These are phyloP conservation scores for Boletus tomentosulus DNA, from an alignment of 768 basidiomycete species.

Conservation along the genomic window DNA sequence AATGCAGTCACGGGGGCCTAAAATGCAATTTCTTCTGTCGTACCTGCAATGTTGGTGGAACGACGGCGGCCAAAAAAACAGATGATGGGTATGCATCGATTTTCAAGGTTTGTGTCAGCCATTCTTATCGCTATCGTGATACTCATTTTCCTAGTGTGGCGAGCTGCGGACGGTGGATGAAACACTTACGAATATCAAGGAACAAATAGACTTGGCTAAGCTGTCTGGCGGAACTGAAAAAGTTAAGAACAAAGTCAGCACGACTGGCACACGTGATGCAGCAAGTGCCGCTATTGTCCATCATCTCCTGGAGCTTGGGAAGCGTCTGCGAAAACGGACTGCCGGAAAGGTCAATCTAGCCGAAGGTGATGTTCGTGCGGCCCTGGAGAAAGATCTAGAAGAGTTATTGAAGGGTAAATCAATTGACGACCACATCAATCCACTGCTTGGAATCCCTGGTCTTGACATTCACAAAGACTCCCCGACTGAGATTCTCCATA, in stretches of 20 bases:
- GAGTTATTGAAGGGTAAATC: background rate
- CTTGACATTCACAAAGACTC: constrained; percentile 28
- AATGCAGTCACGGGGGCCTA: constrained; percentile 31
- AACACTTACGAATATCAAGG: no score
- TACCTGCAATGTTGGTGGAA: constrained; percentile 31
- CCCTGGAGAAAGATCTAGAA: background rate
- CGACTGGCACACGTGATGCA: constrained; percentile 28
- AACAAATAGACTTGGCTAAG: no score
- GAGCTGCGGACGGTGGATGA: no score
- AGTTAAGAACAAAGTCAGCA: background rate
- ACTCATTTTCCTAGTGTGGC: no score
- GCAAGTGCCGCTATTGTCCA: constrained; percentile 28
- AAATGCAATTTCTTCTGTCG: constrained; percentile 32
- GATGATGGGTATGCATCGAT: constrained; percentile 23
- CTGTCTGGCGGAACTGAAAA: constrained; percentile 1
- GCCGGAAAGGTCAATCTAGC: background rate
- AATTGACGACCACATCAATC: background rate
- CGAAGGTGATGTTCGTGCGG: background rate
- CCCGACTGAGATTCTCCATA: constrained; percentile 33
- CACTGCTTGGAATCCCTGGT: background rate
- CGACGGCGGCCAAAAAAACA: constrained; percentile 14
- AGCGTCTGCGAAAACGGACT: background rate
- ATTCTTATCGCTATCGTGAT: no score
- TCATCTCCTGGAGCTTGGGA: constrained; percentile 11
- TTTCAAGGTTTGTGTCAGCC: no score